Base-by-base conservation (phyloP, 257 asterid species). In the Paraleonurus japonicus region DNA sequence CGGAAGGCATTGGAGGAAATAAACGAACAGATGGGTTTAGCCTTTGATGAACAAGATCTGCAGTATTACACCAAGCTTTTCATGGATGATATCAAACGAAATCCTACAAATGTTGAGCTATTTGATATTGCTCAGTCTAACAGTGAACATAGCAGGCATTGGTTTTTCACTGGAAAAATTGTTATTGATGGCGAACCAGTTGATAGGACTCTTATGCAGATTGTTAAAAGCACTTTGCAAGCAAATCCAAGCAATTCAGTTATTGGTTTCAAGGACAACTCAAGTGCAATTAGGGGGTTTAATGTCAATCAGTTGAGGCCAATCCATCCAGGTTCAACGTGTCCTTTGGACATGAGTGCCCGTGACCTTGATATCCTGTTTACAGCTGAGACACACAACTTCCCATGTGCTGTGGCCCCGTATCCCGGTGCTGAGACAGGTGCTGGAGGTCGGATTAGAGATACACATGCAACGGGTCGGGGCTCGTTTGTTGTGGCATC, bases 381-480 rank as follows among this genome's bases (percentile, higher is more conserved):
- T 78, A 91, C 98, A 23, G 99, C 98, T 9, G 99, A 91, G 81
- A 91, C 99, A 45, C 99, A 91, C 76, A 94, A 94, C 76, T 94
- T 94, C 74, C 98, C 96, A 33, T 94, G 98, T 84, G 99, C 95
- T 10, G 98, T 94, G 72, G 98, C 99, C 22, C 99, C 96, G 17
- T 94, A 91, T 77, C 99, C 99, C 26, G 98, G 99, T 59, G 99
- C 98, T 1, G 99, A 94, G 81, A 94, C 98, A 1, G 98, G 98
- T 41, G 99, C 96, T 13, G 99, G 99, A 27, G 97, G 97, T 24
- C 86, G 99, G 74, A 89, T 94, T 50, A 84, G 97, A 74, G 99
- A 94, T 75, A 94, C 99, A 2, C 97, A 91, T 80, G 99, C 97
- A 7, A 94, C 99, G 7, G 99, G 96, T 15, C 82, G 90, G 66